phyloP scores from a whole-genome alignment of 2,329 filamentous ascomycete genomes.

The Tolypocladium nubicola region DNA sequence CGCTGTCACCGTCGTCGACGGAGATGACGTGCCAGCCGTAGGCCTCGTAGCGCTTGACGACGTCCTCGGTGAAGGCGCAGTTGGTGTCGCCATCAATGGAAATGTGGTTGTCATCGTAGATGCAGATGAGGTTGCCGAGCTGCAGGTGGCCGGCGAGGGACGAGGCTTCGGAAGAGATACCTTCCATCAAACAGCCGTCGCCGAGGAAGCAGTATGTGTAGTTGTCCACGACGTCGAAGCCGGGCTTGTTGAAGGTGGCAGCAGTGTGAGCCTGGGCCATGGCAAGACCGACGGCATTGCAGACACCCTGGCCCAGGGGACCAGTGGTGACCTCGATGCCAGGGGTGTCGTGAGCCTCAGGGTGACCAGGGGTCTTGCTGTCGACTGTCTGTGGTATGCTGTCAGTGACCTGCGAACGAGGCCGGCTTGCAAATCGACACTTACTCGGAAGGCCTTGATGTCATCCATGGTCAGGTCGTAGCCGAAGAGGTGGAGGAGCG shows the following conservation, averaged over 20 bases:
- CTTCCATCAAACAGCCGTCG: constrained; percentile 98
- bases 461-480: constrained; percentile 82
- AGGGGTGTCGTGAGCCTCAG: constrained; percentile 91
- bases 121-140: constrained; percentile 91
- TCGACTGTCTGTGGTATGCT: constrained; percentile 32
- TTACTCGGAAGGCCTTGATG: constrained; percentile 90
- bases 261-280: constrained; percentile 90
- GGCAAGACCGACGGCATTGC: constrained; percentile 94
- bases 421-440: constrained; percentile 22
- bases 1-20: constrained; percentile 80
- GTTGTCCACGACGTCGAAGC: constrained; percentile 86
- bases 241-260: constrained; percentile 92
- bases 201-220: constrained; percentile 96
- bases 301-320: constrained; percentile 92
- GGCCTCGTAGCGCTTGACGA: constrained; percentile 85
- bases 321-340: constrained; percentile 97
- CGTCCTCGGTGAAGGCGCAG: constrained; percentile 93
- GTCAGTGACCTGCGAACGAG: constrained; percentile 4
- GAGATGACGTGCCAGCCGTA: constrained; percentile 91
- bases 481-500: constrained; percentile 92
- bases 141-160: constrained; percentile 92
- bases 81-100: constrained; percentile 92
- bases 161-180: constrained; percentile 85
- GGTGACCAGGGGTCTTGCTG: constrained; percentile 87
- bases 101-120: constrained; percentile 99